Conservation (phyloP, 1,139 yeast species). For the Taiozyma sp. region DNA sequence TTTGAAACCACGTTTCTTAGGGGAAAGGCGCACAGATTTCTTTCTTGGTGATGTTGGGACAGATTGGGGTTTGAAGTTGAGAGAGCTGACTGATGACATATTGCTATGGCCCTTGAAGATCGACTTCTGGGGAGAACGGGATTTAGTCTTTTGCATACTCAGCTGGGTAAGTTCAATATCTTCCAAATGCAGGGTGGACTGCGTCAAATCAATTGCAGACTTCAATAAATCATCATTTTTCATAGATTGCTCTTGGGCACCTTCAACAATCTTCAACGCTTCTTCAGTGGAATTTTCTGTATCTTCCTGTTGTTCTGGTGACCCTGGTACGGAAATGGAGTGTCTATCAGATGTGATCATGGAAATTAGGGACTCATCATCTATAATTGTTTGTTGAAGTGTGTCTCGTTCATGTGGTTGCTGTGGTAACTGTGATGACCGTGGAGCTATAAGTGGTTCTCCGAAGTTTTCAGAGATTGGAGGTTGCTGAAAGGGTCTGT, state of each 20-base stretch:
- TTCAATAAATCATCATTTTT: slow-evolving; percentile 8
- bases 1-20: slow-evolving; percentile 17
- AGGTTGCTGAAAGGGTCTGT: not conserved
- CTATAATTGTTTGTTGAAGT: not conserved
- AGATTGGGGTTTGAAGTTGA: slow-evolving; percentile 9
- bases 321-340: not conserved
- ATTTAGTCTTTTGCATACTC: slow-evolving; percentile 6
- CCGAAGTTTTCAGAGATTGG: not conserved
- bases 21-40: slow-evolving; percentile 12
- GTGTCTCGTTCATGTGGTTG: not conserved
- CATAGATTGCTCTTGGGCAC: slow-evolving; percentile 8
- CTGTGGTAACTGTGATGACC: not conserved
- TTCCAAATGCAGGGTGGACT: slow-evolving; percentile 11
- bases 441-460: not conserved
- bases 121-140: slow-evolving; percentile 23
- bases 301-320: slow-evolving; percentile 1
- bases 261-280: slow-evolving; percentile 17
- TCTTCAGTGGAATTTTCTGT: slow-evolving; percentile 17
- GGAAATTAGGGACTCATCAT: not conserved
- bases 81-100: slow-evolving; percentile 15
- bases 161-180: slow-evolving; percentile 5
- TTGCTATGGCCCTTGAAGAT: slow-evolving; percentile 17
- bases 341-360: not conserved
- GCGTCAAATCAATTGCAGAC: slow-evolving; percentile 17
- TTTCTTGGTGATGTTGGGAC: slow-evolving; percentile 18